These are phyloP conservation scores for Blastobotrys aristatus DNA, from an alignment of 1,139 yeast species.

Conservation along the genomic window DNA sequence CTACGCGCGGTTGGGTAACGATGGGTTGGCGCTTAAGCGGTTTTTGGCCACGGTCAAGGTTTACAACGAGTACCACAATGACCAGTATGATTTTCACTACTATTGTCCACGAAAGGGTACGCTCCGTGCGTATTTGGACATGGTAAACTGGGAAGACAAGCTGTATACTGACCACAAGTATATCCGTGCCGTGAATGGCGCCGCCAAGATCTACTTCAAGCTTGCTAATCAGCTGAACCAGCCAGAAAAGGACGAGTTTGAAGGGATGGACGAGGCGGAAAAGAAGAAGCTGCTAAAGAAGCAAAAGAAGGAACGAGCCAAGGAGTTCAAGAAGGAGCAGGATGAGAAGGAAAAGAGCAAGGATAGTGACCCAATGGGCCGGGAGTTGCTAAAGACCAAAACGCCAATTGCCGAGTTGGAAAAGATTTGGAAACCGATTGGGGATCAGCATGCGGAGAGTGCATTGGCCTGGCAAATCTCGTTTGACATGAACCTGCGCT, in stretches of 20 bases:
- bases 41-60: constrained; percentile 61
- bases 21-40: constrained; percentile 77
- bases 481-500: constrained; percentile 41
- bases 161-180: constrained; percentile 67
- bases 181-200: constrained; percentile 63
- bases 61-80: constrained; percentile 67
- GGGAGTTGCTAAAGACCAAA: constrained; percentile 32
- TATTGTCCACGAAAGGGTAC: constrained; percentile 92
- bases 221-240: constrained; percentile 26
- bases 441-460: constrained; percentile 29
- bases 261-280: constrained; percentile 31
- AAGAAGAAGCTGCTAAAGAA: constrained; percentile 35
- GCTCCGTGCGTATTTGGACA: constrained; percentile 70
- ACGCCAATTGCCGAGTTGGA: constrained; percentile 40
- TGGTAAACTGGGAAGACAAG: constrained; percentile 76
- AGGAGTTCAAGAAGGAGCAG: constrained; percentile 38
- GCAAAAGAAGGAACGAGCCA: constrained; percentile 39
- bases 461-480: constrained; percentile 39
- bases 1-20: constrained; percentile 47
- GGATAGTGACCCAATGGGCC: constrained; percentile 46
- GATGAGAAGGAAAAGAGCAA: constrained; percentile 35
- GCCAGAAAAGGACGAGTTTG: constrained; percentile 14
- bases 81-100: constrained; percentile 91
- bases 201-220: constrained; percentile 54
- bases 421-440: constrained; percentile 38